A percentile compares a stretch with the other conserved stretches of the same genome.
Conservation (phyloP, 2,329 filamentous ascomycete genomes). For the Cercospora janseana region DNA sequence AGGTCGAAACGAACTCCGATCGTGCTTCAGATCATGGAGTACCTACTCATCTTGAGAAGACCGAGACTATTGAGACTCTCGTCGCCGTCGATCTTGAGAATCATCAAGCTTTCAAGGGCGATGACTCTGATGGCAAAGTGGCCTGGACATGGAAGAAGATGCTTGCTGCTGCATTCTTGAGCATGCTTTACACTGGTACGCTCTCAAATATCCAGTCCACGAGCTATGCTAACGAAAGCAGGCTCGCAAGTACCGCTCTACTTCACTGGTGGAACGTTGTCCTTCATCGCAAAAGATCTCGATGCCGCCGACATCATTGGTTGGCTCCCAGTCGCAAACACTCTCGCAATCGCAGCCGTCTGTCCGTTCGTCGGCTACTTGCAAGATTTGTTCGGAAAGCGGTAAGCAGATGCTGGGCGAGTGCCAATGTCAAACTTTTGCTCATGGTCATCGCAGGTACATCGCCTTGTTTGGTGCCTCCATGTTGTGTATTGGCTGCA, state of each 20-base stretch:
- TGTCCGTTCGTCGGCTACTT: conserved; percentile 65
- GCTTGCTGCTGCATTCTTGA: conserved; percentile 39
- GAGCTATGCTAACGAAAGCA: too few relatives aligned
- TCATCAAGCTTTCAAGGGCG: conserved; percentile 40
- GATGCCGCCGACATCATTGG: conserved; percentile 23
- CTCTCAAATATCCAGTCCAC: too few relatives aligned
- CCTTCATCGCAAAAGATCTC: conserved; percentile 28
- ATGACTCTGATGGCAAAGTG: conserved; percentile 43
- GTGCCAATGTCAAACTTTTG: neutral
- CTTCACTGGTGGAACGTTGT: conserved; percentile 28
- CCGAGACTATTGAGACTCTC: conserved; percentile 22
- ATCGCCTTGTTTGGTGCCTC: conserved; percentile 56
- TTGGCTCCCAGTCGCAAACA: conserved; percentile 44
- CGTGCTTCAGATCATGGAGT: conserved; percentile 8
- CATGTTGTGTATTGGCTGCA: conserved; percentile 58
- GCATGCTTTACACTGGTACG: conserved; percentile 41
- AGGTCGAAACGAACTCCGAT: conserved; percentile 20
- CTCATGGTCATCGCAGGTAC: conserved; percentile 35
- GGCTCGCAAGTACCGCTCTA: conserved; percentile 30
- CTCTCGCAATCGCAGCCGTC: conserved; percentile 55
- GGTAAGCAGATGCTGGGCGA: conserved; percentile 30
- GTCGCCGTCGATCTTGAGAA: conserved; percentile 38
- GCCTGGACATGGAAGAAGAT: conserved; percentile 39
- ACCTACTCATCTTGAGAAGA: conserved; percentile 19
- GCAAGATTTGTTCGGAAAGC: conserved; percentile 61